These are phyloP conservation scores for Serendipita sp. DNA, from an alignment of 768 basidiomycete species.

Conservation along the genomic window DNA sequence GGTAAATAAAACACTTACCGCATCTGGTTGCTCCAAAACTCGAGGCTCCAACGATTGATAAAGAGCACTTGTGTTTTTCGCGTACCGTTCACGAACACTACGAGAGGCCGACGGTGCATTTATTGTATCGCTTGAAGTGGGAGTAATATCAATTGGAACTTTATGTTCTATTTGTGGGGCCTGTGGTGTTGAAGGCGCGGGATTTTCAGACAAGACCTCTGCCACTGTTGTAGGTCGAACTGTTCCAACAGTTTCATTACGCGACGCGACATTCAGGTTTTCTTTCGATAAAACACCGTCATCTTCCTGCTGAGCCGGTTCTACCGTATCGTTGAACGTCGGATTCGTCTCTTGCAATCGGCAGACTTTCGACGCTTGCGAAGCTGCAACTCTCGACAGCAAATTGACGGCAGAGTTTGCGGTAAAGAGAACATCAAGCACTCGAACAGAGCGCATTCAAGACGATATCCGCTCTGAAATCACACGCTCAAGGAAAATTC, in stretches of 20 bases:
- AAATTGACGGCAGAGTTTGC: neutral
- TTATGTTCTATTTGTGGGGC: neutral
- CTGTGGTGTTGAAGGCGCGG: neutral
- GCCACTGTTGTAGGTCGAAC: neutral
- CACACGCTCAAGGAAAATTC: neutral
- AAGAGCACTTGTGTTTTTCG: neutral
- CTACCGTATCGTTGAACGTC: neutral
- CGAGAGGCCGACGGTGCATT: neutral
- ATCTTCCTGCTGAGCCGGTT: neutral
- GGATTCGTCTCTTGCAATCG: neutral
- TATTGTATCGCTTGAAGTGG: neutral
- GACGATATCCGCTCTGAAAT: neutral
- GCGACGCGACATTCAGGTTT: neutral
- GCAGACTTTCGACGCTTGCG: slow-evolving; percentile 2
- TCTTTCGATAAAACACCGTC: neutral
- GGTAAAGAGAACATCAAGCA: neutral
- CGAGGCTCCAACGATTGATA: neutral
- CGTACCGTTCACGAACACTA: neutral
- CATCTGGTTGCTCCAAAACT: neutral
- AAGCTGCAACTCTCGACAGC: neutral
- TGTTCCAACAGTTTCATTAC: neutral
- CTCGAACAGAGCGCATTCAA: slow-evolving; percentile 5
- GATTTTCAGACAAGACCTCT: neutral
- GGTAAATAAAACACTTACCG: neutral
- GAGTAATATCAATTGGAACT: neutral